A percentile compares a stretch with the other conserved stretches of the same genome.
These are phyloP conservation scores for Punica granatum DNA, from an alignment of 345 rosid species.

Conservation along the genomic window DNA sequence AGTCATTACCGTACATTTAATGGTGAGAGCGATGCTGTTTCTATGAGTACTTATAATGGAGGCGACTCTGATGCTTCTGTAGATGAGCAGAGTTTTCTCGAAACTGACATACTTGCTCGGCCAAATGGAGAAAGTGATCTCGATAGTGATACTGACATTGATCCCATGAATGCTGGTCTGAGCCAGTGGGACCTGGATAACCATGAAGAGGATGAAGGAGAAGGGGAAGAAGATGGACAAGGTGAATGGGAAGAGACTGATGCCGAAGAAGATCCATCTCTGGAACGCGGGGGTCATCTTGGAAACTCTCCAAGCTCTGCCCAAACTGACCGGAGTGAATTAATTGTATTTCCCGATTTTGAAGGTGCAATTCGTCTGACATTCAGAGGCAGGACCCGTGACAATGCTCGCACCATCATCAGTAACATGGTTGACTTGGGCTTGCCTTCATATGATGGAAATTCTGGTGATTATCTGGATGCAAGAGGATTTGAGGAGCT, in stretches of 20 bases:
- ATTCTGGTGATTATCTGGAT: constrained; percentile 53
- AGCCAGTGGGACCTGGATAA: constrained; percentile 71
- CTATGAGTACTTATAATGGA: constrained; percentile 58
- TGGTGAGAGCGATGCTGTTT: constrained; percentile 60
- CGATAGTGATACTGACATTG: constrained; percentile 78
- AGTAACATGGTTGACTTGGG: constrained; percentile 34
- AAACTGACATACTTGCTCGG: constrained; percentile 39
- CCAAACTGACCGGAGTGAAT: constrained; percentile 16
- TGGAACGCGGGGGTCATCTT: constrained; percentile 19
- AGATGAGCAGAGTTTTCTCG: constrained; percentile 48
- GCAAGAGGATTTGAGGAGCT: constrained; percentile 62
- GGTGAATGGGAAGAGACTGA: constrained; percentile 59
- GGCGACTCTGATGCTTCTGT: constrained; percentile 81
- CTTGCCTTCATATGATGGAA: constrained; percentile 29
- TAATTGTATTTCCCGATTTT: constrained; percentile 33
- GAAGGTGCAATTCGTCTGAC: constrained; percentile 30
- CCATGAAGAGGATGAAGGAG: constrained; percentile 44
- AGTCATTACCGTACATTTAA: constrained; percentile 36
- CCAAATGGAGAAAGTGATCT: constrained; percentile 42
- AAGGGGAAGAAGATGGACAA: constrained; percentile 54
- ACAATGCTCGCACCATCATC: constrained; percentile 24
- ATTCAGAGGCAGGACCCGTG: constrained; percentile 34
- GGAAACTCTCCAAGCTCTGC: constrained; percentile 28
- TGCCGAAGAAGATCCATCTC: constrained; percentile 32
- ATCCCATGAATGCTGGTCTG: constrained; percentile 85